These are phyloP conservation scores for Corylus avellana DNA, from an alignment of 306 rosid species.

Conservation along the genomic window DNA sequence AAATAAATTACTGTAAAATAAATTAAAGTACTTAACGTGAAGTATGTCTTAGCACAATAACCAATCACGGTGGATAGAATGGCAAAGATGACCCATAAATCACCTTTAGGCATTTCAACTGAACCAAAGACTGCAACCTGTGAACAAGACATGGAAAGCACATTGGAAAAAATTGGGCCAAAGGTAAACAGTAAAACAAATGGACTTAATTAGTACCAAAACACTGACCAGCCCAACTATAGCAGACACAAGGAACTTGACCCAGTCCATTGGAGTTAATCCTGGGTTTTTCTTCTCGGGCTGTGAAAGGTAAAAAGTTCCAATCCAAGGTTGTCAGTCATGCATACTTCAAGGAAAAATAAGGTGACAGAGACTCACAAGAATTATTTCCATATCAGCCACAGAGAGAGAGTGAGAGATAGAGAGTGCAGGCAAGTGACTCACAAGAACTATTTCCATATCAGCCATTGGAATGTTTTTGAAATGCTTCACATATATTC, in stretches of 20 bases:
- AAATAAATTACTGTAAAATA: neutral
- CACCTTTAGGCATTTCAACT: conserved; percentile 79
- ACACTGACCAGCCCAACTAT: conserved; percentile 87
- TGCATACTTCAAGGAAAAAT: conserved; percentile 1
- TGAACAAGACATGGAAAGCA: conserved; percentile 20
- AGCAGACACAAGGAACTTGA: conserved; percentile 82
- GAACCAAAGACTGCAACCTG: conserved; percentile 92
- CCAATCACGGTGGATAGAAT: conserved; percentile 84
- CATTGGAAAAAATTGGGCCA: conserved; percentile 27
- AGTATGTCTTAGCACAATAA: conserved; percentile 87
- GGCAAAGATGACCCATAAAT: conserved; percentile 80
- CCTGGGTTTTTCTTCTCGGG: conserved; percentile 98
- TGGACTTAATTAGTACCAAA: conserved; percentile 9
- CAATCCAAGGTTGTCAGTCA: conserved; percentile 29
- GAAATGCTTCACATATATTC: conserved; percentile 88
- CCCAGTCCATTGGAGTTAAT: conserved; percentile 99
- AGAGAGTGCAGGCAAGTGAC: conserved; percentile 31
- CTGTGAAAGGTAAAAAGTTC: conserved; percentile 49
- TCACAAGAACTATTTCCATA: conserved; percentile 94
- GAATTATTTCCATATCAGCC: conserved; percentile 98
- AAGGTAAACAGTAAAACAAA: conserved; percentile 9
- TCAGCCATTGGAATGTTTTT: conserved; percentile 93
- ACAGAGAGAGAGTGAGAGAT: conserved; percentile 3
- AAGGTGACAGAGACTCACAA: conserved; percentile 53
- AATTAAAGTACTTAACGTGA: conserved; percentile 61